Conservation (phyloP, 73 alveolate genomes). For the Tetrahymena thermophila region DNA sequence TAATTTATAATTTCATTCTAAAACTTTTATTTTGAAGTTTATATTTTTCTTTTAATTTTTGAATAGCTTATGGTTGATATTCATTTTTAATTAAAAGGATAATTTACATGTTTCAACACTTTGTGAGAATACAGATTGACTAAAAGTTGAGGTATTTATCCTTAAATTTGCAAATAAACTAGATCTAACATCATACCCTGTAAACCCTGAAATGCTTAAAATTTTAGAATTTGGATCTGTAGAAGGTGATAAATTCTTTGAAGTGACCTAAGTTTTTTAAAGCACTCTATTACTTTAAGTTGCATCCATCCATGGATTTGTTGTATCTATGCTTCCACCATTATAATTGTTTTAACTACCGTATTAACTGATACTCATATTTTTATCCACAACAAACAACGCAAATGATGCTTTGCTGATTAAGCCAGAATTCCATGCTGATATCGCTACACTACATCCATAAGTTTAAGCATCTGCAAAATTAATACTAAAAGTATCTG, state of each 20-base stretch:
- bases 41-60: background rate
- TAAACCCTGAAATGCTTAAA: background rate
- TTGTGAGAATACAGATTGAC: background rate
- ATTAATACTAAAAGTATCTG: background rate
- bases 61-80: too few species aligned
- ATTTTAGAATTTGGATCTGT: background rate
- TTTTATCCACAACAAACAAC: background rate
- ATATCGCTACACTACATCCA: background rate
- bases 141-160: background rate
- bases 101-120: background rate
- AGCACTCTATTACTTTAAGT: background rate
- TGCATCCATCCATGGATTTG: background rate
- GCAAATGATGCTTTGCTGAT: background rate
- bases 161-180: background rate
- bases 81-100: background rate
- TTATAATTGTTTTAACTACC: background rate
- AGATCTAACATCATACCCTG: background rate
- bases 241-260: background rate
- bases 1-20: too few species aligned
- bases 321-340: background rate
- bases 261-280: background rate
- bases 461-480: background rate
- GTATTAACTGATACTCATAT: background rate
- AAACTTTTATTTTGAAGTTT: too few species aligned
- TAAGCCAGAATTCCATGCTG: background rate